phyloP scores from a whole-genome alignment of 208 protist species.

The Leishmania martiniquensis region DNA sequence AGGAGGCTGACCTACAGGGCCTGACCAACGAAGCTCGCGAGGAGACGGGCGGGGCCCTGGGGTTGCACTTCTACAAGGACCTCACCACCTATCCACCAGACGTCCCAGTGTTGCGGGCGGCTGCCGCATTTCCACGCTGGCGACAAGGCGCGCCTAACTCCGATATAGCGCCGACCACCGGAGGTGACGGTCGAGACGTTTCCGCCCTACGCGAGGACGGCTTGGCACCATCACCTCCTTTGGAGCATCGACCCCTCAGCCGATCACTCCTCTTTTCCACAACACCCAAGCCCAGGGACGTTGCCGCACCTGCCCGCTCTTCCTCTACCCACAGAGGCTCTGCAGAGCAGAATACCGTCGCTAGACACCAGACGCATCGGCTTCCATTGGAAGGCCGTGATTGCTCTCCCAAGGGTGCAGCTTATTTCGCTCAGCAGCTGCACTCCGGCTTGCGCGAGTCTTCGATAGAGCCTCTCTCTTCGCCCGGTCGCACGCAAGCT shows the following conservation, averaged over 20 bases:
- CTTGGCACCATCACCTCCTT: neutral
- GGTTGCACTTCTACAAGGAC: neutral
- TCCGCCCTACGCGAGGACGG: too few relatives aligned
- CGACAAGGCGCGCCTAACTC: neutral
- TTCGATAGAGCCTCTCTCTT: neutral
- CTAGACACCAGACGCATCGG: neutral
- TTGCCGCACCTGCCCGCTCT: neutral
- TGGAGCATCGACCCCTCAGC: constrained; percentile 2
- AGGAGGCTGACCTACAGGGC: neutral
- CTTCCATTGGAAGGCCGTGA: neutral
- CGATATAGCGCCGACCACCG: neutral
- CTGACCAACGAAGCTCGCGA: neutral
- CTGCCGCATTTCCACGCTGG: neutral
- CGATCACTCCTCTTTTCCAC: neutral
- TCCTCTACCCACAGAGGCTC: neutral
- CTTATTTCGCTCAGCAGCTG: neutral
- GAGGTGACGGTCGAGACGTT: neutral
- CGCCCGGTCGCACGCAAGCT: neutral
- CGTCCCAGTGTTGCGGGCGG: neutral
- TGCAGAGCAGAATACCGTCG: neutral
- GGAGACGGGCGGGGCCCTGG: neutral
- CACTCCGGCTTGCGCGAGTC: neutral
- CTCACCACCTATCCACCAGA: neutral
- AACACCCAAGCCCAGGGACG: constrained; percentile 7
- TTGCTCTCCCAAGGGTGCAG: neutral